Evolutionary conservation across 108 stramenopile genomes (phyloP).

Genomic region (Nitzschia putrida): DNA sequence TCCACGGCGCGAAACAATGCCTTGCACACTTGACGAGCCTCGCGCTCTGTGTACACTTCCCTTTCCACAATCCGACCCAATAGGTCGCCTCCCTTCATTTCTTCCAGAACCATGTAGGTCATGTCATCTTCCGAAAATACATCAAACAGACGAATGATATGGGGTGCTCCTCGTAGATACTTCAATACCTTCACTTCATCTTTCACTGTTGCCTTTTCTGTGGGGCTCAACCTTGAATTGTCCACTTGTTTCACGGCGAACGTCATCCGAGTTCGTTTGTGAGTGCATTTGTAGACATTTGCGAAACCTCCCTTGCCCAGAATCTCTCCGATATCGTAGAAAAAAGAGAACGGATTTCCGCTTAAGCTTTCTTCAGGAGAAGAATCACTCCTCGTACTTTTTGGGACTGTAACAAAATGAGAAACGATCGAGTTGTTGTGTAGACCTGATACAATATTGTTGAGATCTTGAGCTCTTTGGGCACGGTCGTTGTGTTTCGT

Average conservation of each 20-base stretch:
- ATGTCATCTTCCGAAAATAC: slow-evolving; percentile 67
- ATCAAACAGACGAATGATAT: slow-evolving; percentile 70
- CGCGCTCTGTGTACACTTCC: slow-evolving; percentile 67
- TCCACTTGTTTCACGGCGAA: slow-evolving; percentile 68
- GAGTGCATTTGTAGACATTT: slow-evolving; percentile 41
- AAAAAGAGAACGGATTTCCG: slow-evolving; percentile 26
- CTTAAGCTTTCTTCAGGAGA: slow-evolving; percentile 31
- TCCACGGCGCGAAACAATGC: slow-evolving; percentile 71
- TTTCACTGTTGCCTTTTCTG: slow-evolving; percentile 45
- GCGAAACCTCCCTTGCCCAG: slow-evolving; percentile 65
- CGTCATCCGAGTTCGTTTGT: slow-evolving; percentile 34
- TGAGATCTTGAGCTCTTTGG: slow-evolving; percentile 22
- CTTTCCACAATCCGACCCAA: slow-evolving; percentile 90
- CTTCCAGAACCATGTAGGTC: slow-evolving; percentile 74
- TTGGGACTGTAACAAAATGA: slow-evolving; percentile 3
- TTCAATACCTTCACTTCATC: slow-evolving; percentile 60
- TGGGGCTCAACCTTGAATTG: slow-evolving; percentile 24
- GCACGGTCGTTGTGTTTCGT: not conserved
- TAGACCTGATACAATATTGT: slow-evolving; percentile 22
- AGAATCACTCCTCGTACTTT: slow-evolving; percentile 4
- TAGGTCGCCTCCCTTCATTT: slow-evolving; percentile 85
- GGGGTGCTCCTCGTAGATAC: slow-evolving; percentile 53
- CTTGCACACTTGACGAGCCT: slow-evolving; percentile 59
- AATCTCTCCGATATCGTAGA: slow-evolving; percentile 30
- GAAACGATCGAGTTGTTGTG: slow-evolving; percentile 20